Conservation (phyloP, 805 yeast species). For the Candida awuae region DNA sequence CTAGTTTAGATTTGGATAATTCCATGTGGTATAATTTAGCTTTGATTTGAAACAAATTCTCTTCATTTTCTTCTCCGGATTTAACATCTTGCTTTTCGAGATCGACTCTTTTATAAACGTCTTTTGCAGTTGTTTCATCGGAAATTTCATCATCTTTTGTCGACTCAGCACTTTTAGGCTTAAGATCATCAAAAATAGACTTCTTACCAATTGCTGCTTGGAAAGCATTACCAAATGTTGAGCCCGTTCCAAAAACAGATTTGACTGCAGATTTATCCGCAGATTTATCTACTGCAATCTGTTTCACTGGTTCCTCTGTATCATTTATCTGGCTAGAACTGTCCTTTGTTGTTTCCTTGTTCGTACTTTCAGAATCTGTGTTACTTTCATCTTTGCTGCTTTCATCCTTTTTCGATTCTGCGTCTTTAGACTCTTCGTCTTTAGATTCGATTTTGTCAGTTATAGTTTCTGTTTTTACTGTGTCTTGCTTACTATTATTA, state of each 20-base stretch:
- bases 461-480: constrained; percentile 1
- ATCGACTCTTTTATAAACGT: constrained; percentile 48
- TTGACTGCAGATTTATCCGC: background rate
- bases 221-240: constrained; percentile 48
- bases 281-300: too few species aligned
- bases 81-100: constrained; percentile 50
- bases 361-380: too few species aligned
- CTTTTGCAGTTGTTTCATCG: constrained; percentile 20
- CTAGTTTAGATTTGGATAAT: constrained; percentile 53
- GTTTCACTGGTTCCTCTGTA: too few species aligned
- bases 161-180: constrained; percentile 6
- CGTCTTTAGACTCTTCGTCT: constrained; percentile 1
- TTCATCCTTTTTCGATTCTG: background rate
- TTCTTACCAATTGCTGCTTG: constrained; percentile 42
- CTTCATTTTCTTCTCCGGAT: constrained; percentile 90
- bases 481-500: background rate
- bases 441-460: background rate
- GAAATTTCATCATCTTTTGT: constrained; percentile 18
- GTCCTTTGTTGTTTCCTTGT: too few species aligned
- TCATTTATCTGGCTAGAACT: too few species aligned
- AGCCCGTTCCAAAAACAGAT: constrained; percentile 36
- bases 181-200: constrained; percentile 44
- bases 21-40: constrained; percentile 76
- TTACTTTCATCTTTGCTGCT: background rate
- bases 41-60: constrained; percentile 54